Percentiles rank a stretch among this genome's conserved stretches.
phyloP scores from a whole-genome alignment of 2,329 filamentous ascomycete genomes.

The Aspergillus caelatus region DNA sequence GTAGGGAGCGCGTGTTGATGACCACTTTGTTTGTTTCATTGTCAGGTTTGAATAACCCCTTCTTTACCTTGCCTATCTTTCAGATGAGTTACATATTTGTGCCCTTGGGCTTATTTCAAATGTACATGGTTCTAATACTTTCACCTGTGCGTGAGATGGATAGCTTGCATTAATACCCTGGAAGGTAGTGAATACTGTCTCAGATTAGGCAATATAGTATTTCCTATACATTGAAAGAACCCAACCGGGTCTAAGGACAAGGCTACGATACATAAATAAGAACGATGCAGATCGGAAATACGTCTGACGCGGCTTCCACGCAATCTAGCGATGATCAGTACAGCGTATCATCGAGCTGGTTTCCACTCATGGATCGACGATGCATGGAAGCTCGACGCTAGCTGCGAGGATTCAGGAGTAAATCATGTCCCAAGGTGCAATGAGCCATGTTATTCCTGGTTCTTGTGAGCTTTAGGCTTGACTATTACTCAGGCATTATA shows the following conservation, averaged over 20 bases:
- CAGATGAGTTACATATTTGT: background rate
- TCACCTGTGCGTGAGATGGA: background rate
- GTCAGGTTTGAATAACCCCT: background rate
- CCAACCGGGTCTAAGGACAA: too few species aligned
- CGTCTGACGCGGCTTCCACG: background rate
- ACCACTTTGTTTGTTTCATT: background rate
- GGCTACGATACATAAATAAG: too few species aligned
- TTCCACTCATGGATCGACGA: background rate
- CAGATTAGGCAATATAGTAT: background rate
- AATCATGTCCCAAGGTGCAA: background rate
- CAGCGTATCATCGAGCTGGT: background rate
- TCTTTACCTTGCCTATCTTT: background rate
- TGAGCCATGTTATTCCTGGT: background rate
- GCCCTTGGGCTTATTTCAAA: background rate
- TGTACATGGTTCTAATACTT: background rate
- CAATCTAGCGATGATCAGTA: background rate
- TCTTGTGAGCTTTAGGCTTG: background rate
- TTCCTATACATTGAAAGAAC: too few species aligned
- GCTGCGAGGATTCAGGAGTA: background rate
- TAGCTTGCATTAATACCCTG: background rate
- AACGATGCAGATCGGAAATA: background rate
- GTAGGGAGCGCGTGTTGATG: background rate
- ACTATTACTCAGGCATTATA: background rate
- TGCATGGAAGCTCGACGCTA: background rate
- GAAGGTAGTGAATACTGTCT: background rate